Percentiles rank a stretch among this genome's conserved stretches.
Conservation (phyloP, 805 yeast species). For the Yarrowia deformans region DNA sequence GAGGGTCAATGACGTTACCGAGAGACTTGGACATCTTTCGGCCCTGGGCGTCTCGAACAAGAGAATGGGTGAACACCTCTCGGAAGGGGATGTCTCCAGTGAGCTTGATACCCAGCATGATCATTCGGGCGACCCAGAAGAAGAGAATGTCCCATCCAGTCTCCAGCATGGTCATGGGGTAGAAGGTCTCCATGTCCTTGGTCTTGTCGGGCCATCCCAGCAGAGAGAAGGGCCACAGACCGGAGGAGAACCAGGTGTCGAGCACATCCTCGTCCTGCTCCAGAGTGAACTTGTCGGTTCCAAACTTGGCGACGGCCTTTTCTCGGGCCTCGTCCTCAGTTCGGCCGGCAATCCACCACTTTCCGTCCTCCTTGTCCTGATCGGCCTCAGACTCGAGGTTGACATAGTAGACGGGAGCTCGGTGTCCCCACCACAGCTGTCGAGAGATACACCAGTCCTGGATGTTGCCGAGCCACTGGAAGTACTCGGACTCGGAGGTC, state of each 20-base stretch:
- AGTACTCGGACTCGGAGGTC: slow-evolving; percentile 89
- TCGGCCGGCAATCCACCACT: slow-evolving; percentile 93
- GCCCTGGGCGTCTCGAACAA: slow-evolving; percentile 99
- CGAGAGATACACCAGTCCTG: slow-evolving; percentile 99
- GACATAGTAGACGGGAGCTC: slow-evolving; percentile 95
- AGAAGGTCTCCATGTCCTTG: slow-evolving; percentile 74
- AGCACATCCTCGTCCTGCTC: slow-evolving; percentile 98
- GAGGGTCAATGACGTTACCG: slow-evolving; percentile 96
- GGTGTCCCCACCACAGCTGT: slow-evolving; percentile 95
- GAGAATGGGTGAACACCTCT: slow-evolving; percentile 97
- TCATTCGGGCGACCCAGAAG: slow-evolving; percentile 99
- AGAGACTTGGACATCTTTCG: slow-evolving; percentile 98
- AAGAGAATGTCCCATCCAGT: slow-evolving; percentile 99
- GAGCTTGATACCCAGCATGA: slow-evolving; percentile 85
- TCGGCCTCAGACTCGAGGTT: slow-evolving; percentile 68
- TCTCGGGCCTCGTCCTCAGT: slow-evolving; percentile 78
- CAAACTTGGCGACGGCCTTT: slow-evolving; percentile 78
- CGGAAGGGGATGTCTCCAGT: slow-evolving; percentile 92
- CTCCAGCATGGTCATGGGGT: slow-evolving; percentile 93
- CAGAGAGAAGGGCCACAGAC: slow-evolving; percentile 97
- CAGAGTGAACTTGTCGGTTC: slow-evolving; percentile 71
- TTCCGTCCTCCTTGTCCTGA: slow-evolving; percentile 65
- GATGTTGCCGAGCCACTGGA: slow-evolving; percentile 93
- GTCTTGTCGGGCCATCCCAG: slow-evolving; percentile 92
- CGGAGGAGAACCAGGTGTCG: slow-evolving; percentile 99